phyloP scores from a whole-genome alignment of 2,329 filamentous ascomycete genomes.

The Pseudomassariella vexata region DNA sequence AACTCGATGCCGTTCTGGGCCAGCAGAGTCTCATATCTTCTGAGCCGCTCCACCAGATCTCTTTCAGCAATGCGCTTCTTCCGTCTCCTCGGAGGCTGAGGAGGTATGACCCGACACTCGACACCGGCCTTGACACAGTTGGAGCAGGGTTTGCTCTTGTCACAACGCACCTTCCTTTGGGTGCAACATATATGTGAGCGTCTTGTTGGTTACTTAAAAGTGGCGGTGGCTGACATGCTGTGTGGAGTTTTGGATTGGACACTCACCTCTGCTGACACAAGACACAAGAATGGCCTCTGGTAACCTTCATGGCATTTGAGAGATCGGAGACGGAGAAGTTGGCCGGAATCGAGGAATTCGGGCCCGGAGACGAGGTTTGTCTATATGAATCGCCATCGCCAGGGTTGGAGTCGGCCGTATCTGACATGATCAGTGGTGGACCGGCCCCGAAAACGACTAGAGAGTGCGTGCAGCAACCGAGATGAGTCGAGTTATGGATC shows the following conservation, averaged over 20 bases:
- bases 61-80: conserved; percentile 64
- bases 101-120: conserved; percentile 55
- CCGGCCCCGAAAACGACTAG: too few relatives aligned
- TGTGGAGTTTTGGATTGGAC: background rate
- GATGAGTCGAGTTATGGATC: too few relatives aligned
- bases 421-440: conserved; percentile 8
- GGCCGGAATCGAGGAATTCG: conserved; percentile 5
- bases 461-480: too few relatives aligned
- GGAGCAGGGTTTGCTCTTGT: conserved; percentile 65
- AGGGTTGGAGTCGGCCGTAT: conserved; percentile 9
- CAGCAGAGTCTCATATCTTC: conserved; percentile 62
- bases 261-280: conserved; percentile 38
- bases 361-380: conserved; percentile 8
- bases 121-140: conserved; percentile 60
- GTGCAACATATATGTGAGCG: too few relatives aligned
- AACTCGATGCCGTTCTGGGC: conserved; percentile 63
- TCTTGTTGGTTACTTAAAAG: conserved; percentile 44
- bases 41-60: conserved; percentile 64
- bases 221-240: background rate
- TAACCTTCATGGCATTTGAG: conserved; percentile 45
- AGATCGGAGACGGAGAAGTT: conserved; percentile 25
- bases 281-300: conserved; percentile 59
- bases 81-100: conserved; percentile 50
- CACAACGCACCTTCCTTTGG: conserved; percentile 71
- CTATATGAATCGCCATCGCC: conserved; percentile 10